Evolutionary conservation across 2,329 filamentous ascomycete species (phyloP).

Genomic region (Sporothrix euskadiensis): DNA sequence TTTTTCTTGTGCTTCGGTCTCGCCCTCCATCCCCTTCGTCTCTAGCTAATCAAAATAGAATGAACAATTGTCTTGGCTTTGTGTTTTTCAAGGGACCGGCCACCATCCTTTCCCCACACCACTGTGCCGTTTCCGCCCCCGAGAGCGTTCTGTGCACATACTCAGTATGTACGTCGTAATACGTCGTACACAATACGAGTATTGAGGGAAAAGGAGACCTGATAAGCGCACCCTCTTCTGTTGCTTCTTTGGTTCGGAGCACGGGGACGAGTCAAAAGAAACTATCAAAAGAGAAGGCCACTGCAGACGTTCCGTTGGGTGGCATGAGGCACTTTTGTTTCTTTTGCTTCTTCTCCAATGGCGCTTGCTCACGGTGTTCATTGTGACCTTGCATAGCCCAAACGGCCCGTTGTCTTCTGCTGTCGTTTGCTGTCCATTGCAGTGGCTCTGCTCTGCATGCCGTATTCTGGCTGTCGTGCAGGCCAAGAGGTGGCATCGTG

Average conservation of each 20-base stretch:
- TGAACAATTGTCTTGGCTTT: slow-evolving; percentile 6
- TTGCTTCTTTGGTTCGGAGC: background rate
- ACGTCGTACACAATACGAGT: too few species aligned
- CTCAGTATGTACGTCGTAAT: too few species aligned
- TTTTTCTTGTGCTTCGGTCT: too few species aligned
- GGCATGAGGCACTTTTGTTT: background rate
- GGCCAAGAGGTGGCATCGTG: slow-evolving; percentile 21
- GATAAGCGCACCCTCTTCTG: background rate
- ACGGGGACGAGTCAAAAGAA: background rate
- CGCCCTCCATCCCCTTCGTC: background rate
- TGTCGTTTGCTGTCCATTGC: background rate
- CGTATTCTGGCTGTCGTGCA: background rate
- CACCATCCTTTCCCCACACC: slow-evolving; percentile 4
- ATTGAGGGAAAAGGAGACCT: background rate
- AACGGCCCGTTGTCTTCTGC: background rate
- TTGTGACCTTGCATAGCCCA: background rate
- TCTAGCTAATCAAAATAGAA: slow-evolving; percentile 21
- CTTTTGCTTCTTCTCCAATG: background rate
- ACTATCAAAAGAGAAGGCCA: background rate
- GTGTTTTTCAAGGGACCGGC: background rate
- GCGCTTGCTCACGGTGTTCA: background rate
- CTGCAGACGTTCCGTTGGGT: background rate
- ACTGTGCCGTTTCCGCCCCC: background rate
- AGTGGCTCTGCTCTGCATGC: too few species aligned
- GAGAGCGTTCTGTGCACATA: background rate